Percentiles rank a stretch among this genome's conserved stretches.
Conservation (phyloP, 2,329 filamentous ascomycete genomes). For the Phyllosticta citrichinensis region DNA sequence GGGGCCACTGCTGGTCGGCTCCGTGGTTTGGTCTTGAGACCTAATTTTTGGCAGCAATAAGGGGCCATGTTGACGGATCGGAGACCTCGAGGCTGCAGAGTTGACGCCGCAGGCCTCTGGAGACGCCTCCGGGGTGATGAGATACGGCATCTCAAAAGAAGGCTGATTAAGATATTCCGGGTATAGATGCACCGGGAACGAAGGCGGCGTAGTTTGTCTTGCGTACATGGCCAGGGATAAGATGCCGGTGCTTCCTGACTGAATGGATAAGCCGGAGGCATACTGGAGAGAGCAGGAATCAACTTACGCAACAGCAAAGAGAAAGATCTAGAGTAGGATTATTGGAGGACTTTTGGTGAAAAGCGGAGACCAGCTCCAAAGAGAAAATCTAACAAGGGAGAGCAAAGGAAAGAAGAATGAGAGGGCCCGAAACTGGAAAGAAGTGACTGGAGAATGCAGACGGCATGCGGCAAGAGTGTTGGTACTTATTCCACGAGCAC, state of each 20-base stretch:
- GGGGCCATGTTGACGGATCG: slow-evolving; percentile 68
- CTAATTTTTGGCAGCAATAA: slow-evolving; percentile 77
- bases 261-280: slow-evolving; percentile 11
- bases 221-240: slow-evolving; percentile 26
- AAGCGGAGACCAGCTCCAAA: slow-evolving; percentile 36
- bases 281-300: background rate
- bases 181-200: slow-evolving; percentile 24
- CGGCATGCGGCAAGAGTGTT: slow-evolving; percentile 26
- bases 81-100: slow-evolving; percentile 53
- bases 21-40: slow-evolving; percentile 69
- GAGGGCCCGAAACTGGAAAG: slow-evolving; percentile 4
- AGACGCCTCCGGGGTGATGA: slow-evolving; percentile 62
- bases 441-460: slow-evolving; percentile 19
- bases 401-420: slow-evolving; percentile 11
- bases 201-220: slow-evolving; percentile 37
- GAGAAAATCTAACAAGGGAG: slow-evolving; percentile 22
- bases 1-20: slow-evolving; percentile 40
- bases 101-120: slow-evolving; percentile 53
- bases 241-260: slow-evolving; percentile 27
- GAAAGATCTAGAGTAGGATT: slow-evolving; percentile 21
- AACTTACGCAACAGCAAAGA: slow-evolving; percentile 22
- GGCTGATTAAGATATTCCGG: slow-evolving; percentile 27
- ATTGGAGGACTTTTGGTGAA: slow-evolving; percentile 25
- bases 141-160: slow-evolving; percentile 52
- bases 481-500: slow-evolving; percentile 27